Evolutionary conservation across 768 basidiomycete species (phyloP).

Genomic region (Lactarius indigo): DNA sequence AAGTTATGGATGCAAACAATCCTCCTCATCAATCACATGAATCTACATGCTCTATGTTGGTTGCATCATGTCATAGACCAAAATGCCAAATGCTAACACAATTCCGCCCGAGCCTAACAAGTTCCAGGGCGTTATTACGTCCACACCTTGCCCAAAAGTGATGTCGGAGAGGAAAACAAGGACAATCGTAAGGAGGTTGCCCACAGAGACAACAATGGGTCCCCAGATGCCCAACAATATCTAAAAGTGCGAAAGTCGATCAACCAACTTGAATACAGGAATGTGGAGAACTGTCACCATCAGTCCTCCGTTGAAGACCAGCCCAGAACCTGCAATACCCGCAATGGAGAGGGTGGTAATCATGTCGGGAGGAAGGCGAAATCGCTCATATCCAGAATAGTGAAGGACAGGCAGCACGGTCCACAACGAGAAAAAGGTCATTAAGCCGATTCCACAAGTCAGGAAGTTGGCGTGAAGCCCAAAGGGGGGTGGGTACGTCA

Average conservation of each 20-base stretch:
- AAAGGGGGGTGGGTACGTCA: constrained; percentile 63
- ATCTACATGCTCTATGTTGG: constrained; percentile 20
- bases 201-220: constrained; percentile 83
- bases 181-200: constrained; percentile 92
- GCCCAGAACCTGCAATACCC: constrained; percentile 67
- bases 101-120: constrained; percentile 76
- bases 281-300: constrained; percentile 52
- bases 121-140: constrained; percentile 66
- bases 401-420: constrained; percentile 75
- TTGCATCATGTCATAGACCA: constrained; percentile 67
- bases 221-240: constrained; percentile 83
- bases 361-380: constrained; percentile 56
- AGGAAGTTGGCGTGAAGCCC: constrained; percentile 82
- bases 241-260: constrained; percentile 36
- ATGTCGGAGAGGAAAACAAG: constrained; percentile 80
- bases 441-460: constrained; percentile 75
- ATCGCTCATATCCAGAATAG: constrained; percentile 58
- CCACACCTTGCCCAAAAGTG: constrained; percentile 59
- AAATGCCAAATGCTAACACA: constrained; percentile 74
- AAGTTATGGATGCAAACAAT: not conserved
- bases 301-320: constrained; percentile 79
- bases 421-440: constrained; percentile 74
- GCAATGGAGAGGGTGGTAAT: constrained; percentile 49
- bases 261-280: not conserved
- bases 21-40: not conserved